Conservation (phyloP, 345 rosid species). For the Eucalyptus microcorys region DNA sequence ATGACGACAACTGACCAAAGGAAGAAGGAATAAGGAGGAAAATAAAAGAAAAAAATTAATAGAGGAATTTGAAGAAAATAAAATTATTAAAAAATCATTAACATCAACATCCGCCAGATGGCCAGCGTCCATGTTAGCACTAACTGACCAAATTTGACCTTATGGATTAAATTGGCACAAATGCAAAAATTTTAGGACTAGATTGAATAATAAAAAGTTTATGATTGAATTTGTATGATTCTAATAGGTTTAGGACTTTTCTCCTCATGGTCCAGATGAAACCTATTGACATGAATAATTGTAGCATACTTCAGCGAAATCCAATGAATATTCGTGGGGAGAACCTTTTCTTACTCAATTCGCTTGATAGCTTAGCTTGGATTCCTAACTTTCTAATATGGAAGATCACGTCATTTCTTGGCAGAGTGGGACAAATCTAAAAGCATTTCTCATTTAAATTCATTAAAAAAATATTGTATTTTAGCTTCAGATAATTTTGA, state of each 20-base stretch:
- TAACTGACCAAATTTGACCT: too few relatives aligned
- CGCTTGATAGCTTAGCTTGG: background rate
- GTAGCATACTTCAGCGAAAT: background rate
- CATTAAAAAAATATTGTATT: background rate
- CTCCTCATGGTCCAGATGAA: background rate
- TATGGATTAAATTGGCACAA: too few relatives aligned
- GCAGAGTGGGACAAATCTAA: background rate
- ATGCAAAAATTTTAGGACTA: too few relatives aligned
- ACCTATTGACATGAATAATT: background rate
- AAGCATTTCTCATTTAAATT: background rate
- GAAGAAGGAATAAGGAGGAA: too few relatives aligned
- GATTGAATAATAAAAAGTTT: too few relatives aligned
- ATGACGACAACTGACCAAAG: fast-evolving
- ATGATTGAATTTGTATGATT: too few relatives aligned
- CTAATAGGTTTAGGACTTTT: too few relatives aligned
- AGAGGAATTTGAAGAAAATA: too few relatives aligned
- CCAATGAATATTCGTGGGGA: background rate
- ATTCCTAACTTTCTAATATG: background rate
- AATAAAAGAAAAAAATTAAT: too few relatives aligned
- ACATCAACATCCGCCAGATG: fast-evolving
- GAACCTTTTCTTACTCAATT: background rate
- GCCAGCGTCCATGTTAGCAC: too few relatives aligned
- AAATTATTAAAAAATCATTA: too few relatives aligned
- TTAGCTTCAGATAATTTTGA: background rate
- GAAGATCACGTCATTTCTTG: background rate